Conservation (phyloP, 352 stramenopile species). For the Phytopythium vexans region DNA sequence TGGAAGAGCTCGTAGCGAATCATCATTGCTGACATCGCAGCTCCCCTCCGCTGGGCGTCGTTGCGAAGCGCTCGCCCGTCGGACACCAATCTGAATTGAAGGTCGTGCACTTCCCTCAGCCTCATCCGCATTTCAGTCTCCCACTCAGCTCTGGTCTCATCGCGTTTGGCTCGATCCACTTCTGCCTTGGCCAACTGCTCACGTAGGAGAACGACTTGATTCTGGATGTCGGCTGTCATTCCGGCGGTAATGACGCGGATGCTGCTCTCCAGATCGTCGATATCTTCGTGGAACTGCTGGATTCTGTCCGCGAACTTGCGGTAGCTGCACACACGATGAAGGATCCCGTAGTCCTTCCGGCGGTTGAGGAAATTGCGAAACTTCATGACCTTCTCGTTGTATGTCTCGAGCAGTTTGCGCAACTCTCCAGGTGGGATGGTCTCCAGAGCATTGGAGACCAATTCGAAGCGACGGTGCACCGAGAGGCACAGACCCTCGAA, state of each 20-base stretch:
- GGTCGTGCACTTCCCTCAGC: too few relatives aligned
- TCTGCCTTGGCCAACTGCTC: too few relatives aligned
- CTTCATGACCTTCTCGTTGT: not conserved
- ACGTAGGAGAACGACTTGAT: too few relatives aligned
- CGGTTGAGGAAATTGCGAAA: not conserved
- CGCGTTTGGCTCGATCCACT: too few relatives aligned
- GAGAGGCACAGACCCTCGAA: not conserved
- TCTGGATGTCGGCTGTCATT: too few relatives aligned
- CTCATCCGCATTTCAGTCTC: too few relatives aligned
- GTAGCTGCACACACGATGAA: not conserved
- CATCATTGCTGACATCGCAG: conserved; percentile 15
- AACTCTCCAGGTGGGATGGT: too few relatives aligned
- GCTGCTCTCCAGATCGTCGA: not conserved
- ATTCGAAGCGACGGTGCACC: not conserved
- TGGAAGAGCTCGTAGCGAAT: conserved; percentile 19
- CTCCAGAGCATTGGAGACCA: not conserved
- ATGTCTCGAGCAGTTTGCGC: not conserved
- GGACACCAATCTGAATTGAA: conserved; percentile 5
- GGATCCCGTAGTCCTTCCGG: not conserved
- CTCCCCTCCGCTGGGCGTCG: too few relatives aligned
- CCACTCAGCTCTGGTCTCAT: too few relatives aligned
- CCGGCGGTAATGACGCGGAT: too few relatives aligned
- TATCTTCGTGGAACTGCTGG: not conserved
- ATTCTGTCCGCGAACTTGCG: not conserved
- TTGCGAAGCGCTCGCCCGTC: conserved; percentile 10